Evolutionary conservation across 208 protist genomes (phyloP).

Genomic region (Trypanosoma scelopori): DNA sequence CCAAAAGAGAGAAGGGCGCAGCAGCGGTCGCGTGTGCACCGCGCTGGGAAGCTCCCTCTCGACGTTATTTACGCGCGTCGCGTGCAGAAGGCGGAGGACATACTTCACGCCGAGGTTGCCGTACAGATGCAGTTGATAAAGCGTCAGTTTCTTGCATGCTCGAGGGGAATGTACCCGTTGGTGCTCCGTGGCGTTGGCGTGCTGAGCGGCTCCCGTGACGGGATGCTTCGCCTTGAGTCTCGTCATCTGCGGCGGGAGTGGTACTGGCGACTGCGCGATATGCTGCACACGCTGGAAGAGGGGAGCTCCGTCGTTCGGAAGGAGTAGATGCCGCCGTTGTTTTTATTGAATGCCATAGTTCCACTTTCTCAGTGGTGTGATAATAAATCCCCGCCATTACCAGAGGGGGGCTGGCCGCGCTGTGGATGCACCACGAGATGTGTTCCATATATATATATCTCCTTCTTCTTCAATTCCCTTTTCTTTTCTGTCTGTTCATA

Average conservation of each 20-base stretch:
- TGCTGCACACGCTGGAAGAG: constrained; percentile 17
- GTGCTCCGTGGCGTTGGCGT: constrained; percentile 16
- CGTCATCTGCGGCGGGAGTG: constrained; percentile 17
- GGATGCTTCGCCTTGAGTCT: constrained; percentile 13
- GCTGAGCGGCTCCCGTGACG: constrained; percentile 4
- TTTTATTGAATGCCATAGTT: constrained; percentile 9
- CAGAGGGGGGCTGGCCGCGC: too few species aligned
- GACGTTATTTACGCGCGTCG: constrained; percentile 7
- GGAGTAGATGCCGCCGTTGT: constrained; percentile 8
- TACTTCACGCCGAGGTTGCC: constrained; percentile 5
- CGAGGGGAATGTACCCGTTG: constrained; percentile 13
- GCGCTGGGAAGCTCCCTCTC: neutral
- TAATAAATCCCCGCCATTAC: too few species aligned
- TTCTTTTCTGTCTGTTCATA: constrained; percentile 11
- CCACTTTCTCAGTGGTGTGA: too few species aligned
- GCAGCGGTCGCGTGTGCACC: neutral
- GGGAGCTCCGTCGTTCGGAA: constrained; percentile 12
- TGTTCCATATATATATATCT: too few species aligned
- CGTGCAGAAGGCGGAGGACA: constrained; percentile 6
- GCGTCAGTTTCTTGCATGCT: constrained; percentile 9
- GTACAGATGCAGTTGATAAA: constrained; percentile 21
- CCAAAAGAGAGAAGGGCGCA: neutral
- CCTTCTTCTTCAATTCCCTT: constrained; percentile 7
- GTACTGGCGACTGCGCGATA: constrained; percentile 21
- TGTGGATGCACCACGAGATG: too few species aligned